Conservation (phyloP, 1,139 yeast genomes). For the Hemisphaericaspora xylofermentans region DNA sequence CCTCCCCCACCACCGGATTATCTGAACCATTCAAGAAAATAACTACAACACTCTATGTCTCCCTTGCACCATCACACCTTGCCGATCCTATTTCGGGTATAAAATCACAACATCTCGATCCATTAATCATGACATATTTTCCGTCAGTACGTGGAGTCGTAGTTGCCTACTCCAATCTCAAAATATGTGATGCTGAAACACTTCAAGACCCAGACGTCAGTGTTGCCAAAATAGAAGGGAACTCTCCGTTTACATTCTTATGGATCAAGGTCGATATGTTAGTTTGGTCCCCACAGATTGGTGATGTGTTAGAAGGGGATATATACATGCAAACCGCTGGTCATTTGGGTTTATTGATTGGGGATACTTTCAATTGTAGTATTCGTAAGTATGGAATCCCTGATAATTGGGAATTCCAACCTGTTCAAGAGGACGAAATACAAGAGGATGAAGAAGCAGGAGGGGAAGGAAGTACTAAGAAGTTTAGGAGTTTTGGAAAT, state of each 20-base stretch:
- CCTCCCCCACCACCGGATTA: constrained; percentile 36
- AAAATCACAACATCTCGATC: constrained; percentile 84
- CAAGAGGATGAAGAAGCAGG: constrained; percentile 60
- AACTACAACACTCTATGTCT: constrained; percentile 68
- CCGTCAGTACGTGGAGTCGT: constrained; percentile 78
- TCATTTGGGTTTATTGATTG: constrained; percentile 86
- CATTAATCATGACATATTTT: constrained; percentile 80
- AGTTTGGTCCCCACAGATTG: constrained; percentile 85
- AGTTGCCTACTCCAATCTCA: constrained; percentile 69
- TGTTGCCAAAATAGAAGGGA: constrained; percentile 69
- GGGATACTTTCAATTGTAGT: constrained; percentile 93
- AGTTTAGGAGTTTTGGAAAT: constrained; percentile 66
- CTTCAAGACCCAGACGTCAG: constrained; percentile 23
- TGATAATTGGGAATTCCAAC: constrained; percentile 75
- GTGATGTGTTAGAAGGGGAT: constrained; percentile 82
- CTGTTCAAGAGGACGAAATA: constrained; percentile 67
- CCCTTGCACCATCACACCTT: constrained; percentile 80
- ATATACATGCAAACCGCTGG: constrained; percentile 92
- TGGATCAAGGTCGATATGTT: constrained; percentile 87
- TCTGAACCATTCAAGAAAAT: constrained; percentile 68
- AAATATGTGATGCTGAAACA: constrained; percentile 32
- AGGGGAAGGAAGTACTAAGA: constrained; percentile 19
- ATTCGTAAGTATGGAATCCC: constrained; percentile 86
- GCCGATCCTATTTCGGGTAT: constrained; percentile 73
- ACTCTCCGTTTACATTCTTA: constrained; percentile 83